phyloP scores from a whole-genome alignment of 768 basidiomycete species.

The Brasilioporus rufonigricans region DNA sequence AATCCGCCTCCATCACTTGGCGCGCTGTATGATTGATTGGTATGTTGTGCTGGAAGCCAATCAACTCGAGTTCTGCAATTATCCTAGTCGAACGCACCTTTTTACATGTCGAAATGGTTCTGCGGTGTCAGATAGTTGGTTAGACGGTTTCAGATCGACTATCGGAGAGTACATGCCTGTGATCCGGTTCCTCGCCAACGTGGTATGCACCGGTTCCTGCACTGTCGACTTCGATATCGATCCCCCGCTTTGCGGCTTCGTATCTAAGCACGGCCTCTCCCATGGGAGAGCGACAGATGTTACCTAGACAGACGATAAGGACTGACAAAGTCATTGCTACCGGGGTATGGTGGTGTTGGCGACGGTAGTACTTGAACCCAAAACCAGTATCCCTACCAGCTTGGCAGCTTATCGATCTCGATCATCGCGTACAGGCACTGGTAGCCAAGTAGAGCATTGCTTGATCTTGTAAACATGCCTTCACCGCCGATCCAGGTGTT shows the following conservation, averaged over 20 bases:
- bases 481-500: conserved; percentile 81
- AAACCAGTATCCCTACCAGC: background rate
- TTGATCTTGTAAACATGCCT: conserved; percentile 45
- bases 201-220: conserved; percentile 88
- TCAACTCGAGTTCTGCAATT: conserved; percentile 1
- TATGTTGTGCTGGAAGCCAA: conserved; percentile 55
- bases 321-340: conserved; percentile 45
- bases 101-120: conserved; percentile 67
- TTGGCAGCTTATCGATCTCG: background rate
- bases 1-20: conserved; percentile 66
- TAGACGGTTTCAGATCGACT: background rate
- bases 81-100: conserved; percentile 44
- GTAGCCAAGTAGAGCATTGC: too few species aligned
- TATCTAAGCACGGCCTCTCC: conserved; percentile 83
- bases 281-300: conserved; percentile 90
- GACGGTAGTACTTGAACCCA: too few species aligned
- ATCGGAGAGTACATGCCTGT: conserved; percentile 47
- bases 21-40: conserved; percentile 69
- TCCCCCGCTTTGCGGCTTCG: conserved; percentile 60
- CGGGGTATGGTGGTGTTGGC: background rate
- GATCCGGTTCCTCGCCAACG: conserved; percentile 78
- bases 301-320: conserved; percentile 77
- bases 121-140: conserved; percentile 23
- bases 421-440: too few species aligned
- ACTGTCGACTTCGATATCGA: conserved; percentile 74